Evolutionary conservation across 2,329 filamentous ascomycete genomes (phyloP).

Genomic region (Teratosphaeriaceae sp.): DNA sequence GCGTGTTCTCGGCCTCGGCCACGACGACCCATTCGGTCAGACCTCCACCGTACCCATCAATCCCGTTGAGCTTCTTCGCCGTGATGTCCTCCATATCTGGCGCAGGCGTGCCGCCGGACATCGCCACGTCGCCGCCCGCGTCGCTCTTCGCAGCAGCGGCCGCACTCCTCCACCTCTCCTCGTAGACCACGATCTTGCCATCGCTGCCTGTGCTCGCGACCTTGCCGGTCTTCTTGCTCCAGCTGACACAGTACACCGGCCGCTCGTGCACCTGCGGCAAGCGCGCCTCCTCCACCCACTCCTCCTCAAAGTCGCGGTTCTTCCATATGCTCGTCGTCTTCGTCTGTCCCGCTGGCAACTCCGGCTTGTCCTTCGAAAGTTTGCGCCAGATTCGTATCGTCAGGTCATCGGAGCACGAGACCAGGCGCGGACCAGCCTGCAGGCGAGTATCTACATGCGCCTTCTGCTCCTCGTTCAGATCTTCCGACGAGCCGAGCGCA

Average conservation of each 20-base stretch:
- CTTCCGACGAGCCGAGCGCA: slow-evolving; percentile 15
- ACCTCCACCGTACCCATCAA: slow-evolving; percentile 5
- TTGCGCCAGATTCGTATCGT: slow-evolving; percentile 75
- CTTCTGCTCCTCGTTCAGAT: slow-evolving; percentile 28
- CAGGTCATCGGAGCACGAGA: slow-evolving; percentile 80
- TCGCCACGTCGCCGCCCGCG: slow-evolving; percentile 20
- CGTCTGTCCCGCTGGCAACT: slow-evolving; percentile 41
- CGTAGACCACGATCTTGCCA: slow-evolving; percentile 71
- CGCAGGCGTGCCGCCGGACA: slow-evolving; percentile 16
- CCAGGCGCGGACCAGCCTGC: slow-evolving; percentile 51
- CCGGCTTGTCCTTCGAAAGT: slow-evolving; percentile 48
- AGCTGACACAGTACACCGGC: slow-evolving; percentile 76
- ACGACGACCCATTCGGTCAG: slow-evolving; percentile 64
- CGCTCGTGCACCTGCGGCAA: slow-evolving; percentile 70
- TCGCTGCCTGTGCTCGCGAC: slow-evolving; percentile 89
- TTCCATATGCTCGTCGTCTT: slow-evolving; percentile 88
- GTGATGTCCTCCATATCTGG: slow-evolving; percentile 10
- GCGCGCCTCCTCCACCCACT: slow-evolving; percentile 72
- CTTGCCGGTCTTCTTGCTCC: slow-evolving; percentile 71
- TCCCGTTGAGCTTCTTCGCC: slow-evolving; percentile 2
- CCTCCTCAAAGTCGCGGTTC: slow-evolving; percentile 62
- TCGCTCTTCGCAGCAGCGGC: slow-evolving; percentile 17
- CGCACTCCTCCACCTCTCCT: slow-evolving; percentile 47
- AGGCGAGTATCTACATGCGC: slow-evolving; percentile 32
- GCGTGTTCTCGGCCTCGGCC: slow-evolving; percentile 62